phyloP scores from a whole-genome alignment of 2,329 filamentous ascomycete genomes.

The Exophiala spinifera region DNA sequence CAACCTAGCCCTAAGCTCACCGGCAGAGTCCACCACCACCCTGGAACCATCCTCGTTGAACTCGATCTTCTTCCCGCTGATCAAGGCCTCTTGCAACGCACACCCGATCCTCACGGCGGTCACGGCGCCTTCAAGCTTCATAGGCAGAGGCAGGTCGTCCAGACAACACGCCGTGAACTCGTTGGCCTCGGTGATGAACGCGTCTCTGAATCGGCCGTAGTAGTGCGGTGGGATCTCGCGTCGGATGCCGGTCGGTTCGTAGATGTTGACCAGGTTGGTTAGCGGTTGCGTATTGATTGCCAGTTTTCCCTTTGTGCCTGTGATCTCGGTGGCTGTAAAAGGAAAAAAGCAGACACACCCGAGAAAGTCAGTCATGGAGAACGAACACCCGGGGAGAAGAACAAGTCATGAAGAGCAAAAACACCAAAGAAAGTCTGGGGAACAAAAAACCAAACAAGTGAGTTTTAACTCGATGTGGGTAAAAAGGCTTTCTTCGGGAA shows the following conservation, averaged over 20 bases:
- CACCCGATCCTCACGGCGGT: slow-evolving; percentile 58
- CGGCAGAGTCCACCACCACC: slow-evolving; percentile 26
- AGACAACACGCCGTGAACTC: slow-evolving; percentile 61
- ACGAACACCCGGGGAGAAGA: too few species aligned
- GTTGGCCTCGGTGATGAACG: slow-evolving; percentile 62
- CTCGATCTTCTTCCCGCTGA: slow-evolving; percentile 54
- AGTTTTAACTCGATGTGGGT: too few species aligned
- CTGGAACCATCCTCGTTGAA: slow-evolving; percentile 56
- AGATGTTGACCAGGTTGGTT: slow-evolving; percentile 54
- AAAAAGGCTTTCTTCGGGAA: slow-evolving; percentile 32
- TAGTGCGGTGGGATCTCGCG: slow-evolving; percentile 61
- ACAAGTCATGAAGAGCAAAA: too few species aligned
- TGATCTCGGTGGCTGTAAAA: slow-evolving; percentile 58
- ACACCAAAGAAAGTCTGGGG: too few species aligned
- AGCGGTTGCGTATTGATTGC: slow-evolving; percentile 59
- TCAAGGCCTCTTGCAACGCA: slow-evolving; percentile 57
- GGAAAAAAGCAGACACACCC: not conserved
- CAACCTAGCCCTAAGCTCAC: not conserved
- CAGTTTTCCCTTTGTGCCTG: slow-evolving; percentile 64
- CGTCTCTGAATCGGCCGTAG: slow-evolving; percentile 60
- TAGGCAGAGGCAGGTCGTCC: slow-evolving; percentile 54
- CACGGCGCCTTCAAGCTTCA: slow-evolving; percentile 57
- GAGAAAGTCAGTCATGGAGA: not conserved
- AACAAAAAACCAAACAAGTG: too few species aligned
- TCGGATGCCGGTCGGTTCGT: slow-evolving; percentile 53